Conservation (phyloP, 2,329 filamentous ascomycete genomes). For the Xylariaceae sp. region DNA sequence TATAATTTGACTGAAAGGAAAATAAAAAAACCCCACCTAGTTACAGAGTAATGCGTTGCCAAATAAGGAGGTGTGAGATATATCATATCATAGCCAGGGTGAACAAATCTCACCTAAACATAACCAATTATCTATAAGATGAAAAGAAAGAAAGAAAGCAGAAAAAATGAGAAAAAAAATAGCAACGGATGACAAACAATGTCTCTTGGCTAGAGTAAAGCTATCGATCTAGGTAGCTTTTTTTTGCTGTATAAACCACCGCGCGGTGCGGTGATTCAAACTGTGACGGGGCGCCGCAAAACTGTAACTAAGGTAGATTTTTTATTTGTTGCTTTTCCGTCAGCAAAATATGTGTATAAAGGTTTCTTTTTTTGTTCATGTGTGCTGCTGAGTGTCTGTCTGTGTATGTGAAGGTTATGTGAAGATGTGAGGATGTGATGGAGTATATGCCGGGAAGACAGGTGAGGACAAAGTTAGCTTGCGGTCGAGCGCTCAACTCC, state of each 20-base stretch:
- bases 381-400: too few species aligned
- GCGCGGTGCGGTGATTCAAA: conserved; percentile 1
- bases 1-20: neutral
- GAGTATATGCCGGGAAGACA: too few species aligned
- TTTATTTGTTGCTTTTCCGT: conserved; percentile 1
- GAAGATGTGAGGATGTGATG: too few species aligned
- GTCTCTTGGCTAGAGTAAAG: too few species aligned
- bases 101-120: conserved; percentile 13
- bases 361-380: conserved; percentile 15
- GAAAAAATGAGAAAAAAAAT: too few species aligned
- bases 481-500: too few species aligned
- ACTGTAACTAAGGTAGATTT: conserved; percentile 29
- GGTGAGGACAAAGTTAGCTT: too few species aligned
- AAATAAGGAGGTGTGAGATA: conserved; percentile 5
- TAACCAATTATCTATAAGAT: neutral
- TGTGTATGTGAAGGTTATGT: too few species aligned
- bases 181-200: too few species aligned
- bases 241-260: too few species aligned
- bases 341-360: conserved; percentile 26
- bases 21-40: conserved; percentile 1
- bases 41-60: conserved; percentile 16
- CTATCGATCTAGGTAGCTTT: too few species aligned
- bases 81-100: conserved; percentile 7
- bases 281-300: conserved; percentile 11
- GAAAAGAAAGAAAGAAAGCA: too few species aligned